phyloP scores from a whole-genome alignment of 176 grass and related monocot genomes.

The Canna indica region DNA sequence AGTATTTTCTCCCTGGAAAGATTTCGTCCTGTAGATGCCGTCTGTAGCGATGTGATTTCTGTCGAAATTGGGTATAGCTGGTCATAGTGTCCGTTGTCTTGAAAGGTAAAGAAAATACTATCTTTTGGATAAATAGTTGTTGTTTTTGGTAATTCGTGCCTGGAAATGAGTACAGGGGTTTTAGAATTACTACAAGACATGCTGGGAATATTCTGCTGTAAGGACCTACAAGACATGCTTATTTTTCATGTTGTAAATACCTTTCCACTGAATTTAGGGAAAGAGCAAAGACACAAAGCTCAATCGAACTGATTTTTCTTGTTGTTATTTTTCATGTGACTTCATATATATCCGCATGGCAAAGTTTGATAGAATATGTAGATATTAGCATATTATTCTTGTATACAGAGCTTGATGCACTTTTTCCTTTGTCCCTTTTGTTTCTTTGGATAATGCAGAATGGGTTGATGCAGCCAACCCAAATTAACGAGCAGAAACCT shows the following conservation, averaged over 20 bases:
- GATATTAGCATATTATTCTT: background rate
- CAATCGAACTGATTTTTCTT: too few species aligned
- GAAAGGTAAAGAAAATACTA: background rate
- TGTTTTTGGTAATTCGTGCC: background rate
- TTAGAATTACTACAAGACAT: background rate
- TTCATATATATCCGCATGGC: too few species aligned
- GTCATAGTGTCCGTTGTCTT: background rate
- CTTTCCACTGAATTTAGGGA: too few species aligned
- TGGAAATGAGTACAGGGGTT: background rate
- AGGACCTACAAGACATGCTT: too few species aligned
- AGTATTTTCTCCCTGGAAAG: background rate
- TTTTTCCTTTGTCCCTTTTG: background rate
- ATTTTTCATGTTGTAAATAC: too few species aligned
- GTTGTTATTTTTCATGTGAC: too few species aligned
- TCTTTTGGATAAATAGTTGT: background rate
- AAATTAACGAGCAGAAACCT: background rate
- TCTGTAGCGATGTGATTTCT: background rate
- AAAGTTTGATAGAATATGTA: background rate
- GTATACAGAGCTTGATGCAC: background rate
- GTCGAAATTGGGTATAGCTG: background rate
- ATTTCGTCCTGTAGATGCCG: background rate
- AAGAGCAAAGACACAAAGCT: too few species aligned
- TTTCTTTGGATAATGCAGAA: background rate
- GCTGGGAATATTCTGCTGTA: too few species aligned
- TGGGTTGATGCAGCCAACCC: background rate